Percentiles rank a stretch among this genome's conserved stretches.
Evolutionary conservation across 495 filamentous ascomycete genomes (phyloP).

Genomic region (Daldinia vernicosa): DNA sequence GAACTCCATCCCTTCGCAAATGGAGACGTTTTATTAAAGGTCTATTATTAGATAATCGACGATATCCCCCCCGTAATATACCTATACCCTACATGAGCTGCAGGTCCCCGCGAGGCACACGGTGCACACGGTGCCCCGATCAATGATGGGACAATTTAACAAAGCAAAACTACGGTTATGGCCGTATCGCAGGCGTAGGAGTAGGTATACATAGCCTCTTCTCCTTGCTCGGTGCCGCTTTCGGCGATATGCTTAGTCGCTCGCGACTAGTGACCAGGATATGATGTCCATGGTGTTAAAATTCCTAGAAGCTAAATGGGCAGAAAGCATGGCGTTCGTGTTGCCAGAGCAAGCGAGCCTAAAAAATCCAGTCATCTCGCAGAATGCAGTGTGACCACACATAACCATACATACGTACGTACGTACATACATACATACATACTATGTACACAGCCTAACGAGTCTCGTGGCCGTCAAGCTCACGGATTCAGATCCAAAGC

Average conservation of each 20-base stretch:
- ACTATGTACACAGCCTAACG: constrained; percentile 10
- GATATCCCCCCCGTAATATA: not conserved
- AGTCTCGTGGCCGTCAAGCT: constrained; percentile 19
- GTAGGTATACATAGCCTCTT: not conserved
- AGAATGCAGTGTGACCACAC: constrained; percentile 38
- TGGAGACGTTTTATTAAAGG: not conserved
- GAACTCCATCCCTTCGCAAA: not conserved
- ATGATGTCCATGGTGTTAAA: not conserved
- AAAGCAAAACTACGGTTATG: constrained; percentile 20
- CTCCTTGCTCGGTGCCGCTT: constrained; percentile 26
- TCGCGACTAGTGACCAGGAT: constrained; percentile 6
- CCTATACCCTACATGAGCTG: constrained; percentile 7
- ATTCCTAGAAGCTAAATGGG: constrained; percentile 13
- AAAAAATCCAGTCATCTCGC: constrained; percentile 30
- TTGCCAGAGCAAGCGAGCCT: constrained; percentile 25
- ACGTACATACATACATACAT: too few species aligned
- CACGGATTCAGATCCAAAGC: not conserved
- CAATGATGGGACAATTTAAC: not conserved
- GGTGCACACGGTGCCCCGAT: not conserved
- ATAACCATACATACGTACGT: not conserved
- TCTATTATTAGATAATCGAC: not conserved
- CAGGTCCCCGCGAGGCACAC: not conserved
- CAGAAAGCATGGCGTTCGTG: constrained; percentile 2
- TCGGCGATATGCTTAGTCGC: constrained; percentile 20
- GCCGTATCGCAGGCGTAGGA: not conserved